Base-by-base conservation (phyloP, 1,284 basidiomycete genomes). In the Apiotrichum gracile region DNA sequence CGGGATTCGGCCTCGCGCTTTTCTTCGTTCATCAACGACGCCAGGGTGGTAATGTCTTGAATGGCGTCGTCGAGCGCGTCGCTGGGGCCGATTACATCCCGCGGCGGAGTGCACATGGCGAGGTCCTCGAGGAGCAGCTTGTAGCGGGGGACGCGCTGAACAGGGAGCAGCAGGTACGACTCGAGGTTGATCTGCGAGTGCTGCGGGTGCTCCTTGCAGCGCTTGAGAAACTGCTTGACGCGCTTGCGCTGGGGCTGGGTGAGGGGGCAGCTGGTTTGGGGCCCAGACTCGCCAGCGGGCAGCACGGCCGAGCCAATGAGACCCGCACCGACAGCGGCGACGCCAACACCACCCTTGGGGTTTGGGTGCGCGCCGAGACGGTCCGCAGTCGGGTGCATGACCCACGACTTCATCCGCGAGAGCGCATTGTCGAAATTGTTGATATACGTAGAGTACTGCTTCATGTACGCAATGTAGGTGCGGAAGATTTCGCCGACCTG, bases 141-240 rank as follows among this genome's bases (percentile, higher is more conserved):
- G 78, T 99, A 99, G 21, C 94, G 85, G 14, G 96, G 96, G 66
- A 99, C 88, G 46, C 94, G 85, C 73, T 99, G 94, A 24, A 99
- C 87, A 33, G 94, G 94, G 40, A 98, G 82, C 7, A 98, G 80
- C 26, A 98, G 77, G 72, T 98, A 98, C 10, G 87, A 88, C 77
- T 98, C 93, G 61, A 98, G 76, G 69, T 92, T 97, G 58, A 99
- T 82, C 73, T 98, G 96, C n/a, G 88, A 88, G 75, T 98, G 96
- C 37, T 85, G 81, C 4, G 91, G 91, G 64, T 87, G 85, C 67
- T 39, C 39, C 52, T 52, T 35, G 31, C 19, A 25, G 27, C 40
- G 53, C 65, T 94, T 93, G 47, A 94, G 74, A 73, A 91, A 96
- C 12, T 81, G 70, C 72, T 86, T 90, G 67, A 96, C 88, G 33